Evolutionary conservation across 306 rosid genomes (phyloP).

Genomic region (Ormosia emarginata): DNA sequence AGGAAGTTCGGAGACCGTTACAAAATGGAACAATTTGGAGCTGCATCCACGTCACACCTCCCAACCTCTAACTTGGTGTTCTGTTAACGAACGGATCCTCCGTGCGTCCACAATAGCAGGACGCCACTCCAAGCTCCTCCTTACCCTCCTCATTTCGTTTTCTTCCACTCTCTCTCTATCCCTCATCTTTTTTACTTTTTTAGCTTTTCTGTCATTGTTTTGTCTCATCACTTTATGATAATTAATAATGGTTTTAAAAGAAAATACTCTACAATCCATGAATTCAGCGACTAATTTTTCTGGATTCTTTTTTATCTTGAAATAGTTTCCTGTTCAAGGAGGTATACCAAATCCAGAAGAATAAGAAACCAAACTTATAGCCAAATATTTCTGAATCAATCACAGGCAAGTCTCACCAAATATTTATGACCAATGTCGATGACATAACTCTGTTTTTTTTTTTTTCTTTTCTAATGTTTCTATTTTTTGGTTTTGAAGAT

Average conservation of each 20-base stretch:
- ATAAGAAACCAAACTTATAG: neutral
- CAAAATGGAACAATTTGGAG: slow-evolving; percentile 42
- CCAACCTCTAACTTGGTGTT: slow-evolving; percentile 12
- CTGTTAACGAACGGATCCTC: slow-evolving; percentile 38
- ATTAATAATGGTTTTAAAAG: neutral
- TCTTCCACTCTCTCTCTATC: neutral
- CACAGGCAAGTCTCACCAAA: neutral
- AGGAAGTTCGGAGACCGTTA: slow-evolving; percentile 31
- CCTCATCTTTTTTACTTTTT: neutral
- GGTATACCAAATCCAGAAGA: neutral
- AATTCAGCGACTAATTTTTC: neutral
- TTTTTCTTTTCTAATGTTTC: neutral
- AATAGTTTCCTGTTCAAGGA: neutral
- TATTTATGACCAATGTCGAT: neutral
- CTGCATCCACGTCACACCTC: slow-evolving; percentile 27
- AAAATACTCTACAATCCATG: neutral
- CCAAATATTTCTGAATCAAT: neutral
- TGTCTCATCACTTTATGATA: neutral
- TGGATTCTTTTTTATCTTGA: neutral
- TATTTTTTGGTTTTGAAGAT: slow-evolving; percentile 24
- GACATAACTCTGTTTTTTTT: neutral
- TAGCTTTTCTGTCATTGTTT: neutral
- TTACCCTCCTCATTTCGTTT: neutral
- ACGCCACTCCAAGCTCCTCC: slow-evolving; percentile 2
- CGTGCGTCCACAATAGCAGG: slow-evolving; percentile 23